Evolutionary conservation across 1,284 basidiomycete genomes (phyloP).

Genomic region (Tetrapyrgos nigripes): DNA sequence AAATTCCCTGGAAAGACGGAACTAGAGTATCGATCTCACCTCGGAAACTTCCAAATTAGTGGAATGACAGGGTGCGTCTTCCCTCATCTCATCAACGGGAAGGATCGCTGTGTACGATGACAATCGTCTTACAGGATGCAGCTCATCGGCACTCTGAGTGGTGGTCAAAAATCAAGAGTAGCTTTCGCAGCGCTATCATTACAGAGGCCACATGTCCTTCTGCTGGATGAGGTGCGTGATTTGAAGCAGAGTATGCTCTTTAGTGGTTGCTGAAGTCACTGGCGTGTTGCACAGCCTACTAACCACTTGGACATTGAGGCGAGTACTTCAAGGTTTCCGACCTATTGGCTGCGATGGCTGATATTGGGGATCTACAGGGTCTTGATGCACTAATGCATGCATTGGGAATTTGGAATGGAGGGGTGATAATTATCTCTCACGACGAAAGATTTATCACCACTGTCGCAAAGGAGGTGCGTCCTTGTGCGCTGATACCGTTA

Average conservation of each 20-base stretch:
- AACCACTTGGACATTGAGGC: constrained; percentile 97
- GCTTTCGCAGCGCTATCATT: constrained; percentile 94
- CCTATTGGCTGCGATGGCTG: background rate
- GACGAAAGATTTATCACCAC: constrained; percentile 93
- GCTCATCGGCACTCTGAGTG: constrained; percentile 84
- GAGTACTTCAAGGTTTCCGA: constrained; percentile 16
- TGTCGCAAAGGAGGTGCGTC: constrained; percentile 74
- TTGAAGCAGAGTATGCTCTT: background rate
- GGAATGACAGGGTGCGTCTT: constrained; percentile 85
- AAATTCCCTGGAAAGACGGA: constrained; percentile 95
- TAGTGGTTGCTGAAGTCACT: constrained; percentile 12
- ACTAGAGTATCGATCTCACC: constrained; percentile 94
- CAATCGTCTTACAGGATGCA: constrained; percentile 59
- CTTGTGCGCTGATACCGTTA: too few species aligned
- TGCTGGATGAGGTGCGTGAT: constrained; percentile 82
- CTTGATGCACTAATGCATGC: constrained; percentile 95
- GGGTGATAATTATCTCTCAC: constrained; percentile 93
- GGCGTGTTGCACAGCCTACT: constrained; percentile 69
- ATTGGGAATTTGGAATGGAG: constrained; percentile 93
- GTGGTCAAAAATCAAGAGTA: constrained; percentile 97
- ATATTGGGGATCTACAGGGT: constrained; percentile 56
- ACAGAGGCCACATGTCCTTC: constrained; percentile 86
- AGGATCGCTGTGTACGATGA: constrained; percentile 9
- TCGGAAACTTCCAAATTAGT: constrained; percentile 99
- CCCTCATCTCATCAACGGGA: constrained; percentile 3